Base-by-base conservation (phyloP, 2,329 filamentous ascomycete species). In the Alternaria sp. region DNA sequence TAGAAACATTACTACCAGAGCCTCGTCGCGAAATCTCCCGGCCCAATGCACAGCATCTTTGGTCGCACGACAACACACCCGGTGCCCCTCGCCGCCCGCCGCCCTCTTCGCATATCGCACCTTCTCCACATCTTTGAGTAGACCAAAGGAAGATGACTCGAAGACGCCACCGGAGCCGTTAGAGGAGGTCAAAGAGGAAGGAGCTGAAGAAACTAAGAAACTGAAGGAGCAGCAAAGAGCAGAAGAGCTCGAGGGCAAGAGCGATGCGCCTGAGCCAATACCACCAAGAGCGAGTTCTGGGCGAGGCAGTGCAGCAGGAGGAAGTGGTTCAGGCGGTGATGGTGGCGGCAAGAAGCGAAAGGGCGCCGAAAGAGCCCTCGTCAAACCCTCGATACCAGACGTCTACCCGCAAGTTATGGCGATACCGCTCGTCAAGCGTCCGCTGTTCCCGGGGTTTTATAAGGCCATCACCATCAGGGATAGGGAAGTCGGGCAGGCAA, bases 401-500 rank as follows among this genome's bases (percentile, higher is more conserved):
- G 89, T 97, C 41, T 99, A 99, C 76, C 95, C 95, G 3, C 95
- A 98, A 76, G 93, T 99, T 54, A 92, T 99, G 85, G 94, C 94
- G 2, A 96, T 99, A 55, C 95, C 95, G 7, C 97, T 99, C 71
- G 91, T 92, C 28, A 93, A 96, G 77, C 86, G 95, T 52, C 95
- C 95, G 10, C 82, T 99, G 11, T 99, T 98, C 79, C 95, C 95
- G 1, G 95, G 95, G 1, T 99, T 98, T 79, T 99, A 99, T 82
- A 99, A 99, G 80, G 94, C 95, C 9, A 95, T 99, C 68, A 99
- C 94, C 3, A 96, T 99, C 68, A 90, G 92, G 74, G 93, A 99
- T 72, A 91, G 91, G 17, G 91, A 95, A 69, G 95, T 99, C 34
- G 90, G 93, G 13, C 88, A 89, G 37, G 95, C 95, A 23, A 96